Conservation (phyloP, 2,329 filamentous ascomycete species). For the Geosmithia morbida region DNA sequence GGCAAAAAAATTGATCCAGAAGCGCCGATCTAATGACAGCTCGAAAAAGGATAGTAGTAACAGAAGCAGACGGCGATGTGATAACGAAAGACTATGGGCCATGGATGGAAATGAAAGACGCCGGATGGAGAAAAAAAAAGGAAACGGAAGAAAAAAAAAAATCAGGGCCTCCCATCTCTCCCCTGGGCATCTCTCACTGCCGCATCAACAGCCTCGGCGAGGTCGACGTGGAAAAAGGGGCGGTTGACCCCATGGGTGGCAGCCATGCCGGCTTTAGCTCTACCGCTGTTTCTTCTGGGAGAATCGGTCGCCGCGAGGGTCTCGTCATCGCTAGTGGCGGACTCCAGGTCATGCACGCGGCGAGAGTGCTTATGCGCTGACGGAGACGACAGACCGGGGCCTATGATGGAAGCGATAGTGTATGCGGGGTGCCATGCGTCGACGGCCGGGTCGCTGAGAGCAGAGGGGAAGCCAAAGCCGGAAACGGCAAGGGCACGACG, state of each 20-base stretch:
- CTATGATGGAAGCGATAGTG: conserved; percentile 4
- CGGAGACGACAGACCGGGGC: background rate
- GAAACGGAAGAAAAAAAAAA: background rate
- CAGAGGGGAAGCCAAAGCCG: conserved; percentile 32
- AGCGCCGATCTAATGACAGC: background rate
- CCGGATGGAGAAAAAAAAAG: too few relatives aligned
- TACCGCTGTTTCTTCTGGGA: background rate
- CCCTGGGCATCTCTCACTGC: conserved; percentile 13
- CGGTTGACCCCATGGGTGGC: conserved; percentile 25
- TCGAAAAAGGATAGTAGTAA: too few relatives aligned
- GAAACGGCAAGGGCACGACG: conserved; percentile 38
- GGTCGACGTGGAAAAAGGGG: conserved; percentile 32
- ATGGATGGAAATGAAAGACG: too few relatives aligned
- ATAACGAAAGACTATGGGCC: too few relatives aligned
- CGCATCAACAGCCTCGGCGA: conserved; percentile 24
- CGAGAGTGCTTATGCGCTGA: background rate
- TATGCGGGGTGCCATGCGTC: conserved; percentile 5
- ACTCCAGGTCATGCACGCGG: background rate
- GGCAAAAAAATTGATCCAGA: background rate
- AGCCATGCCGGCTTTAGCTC: conserved; percentile 3
- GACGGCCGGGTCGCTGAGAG: conserved; percentile 3
- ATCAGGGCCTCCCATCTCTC: conserved; percentile 6
- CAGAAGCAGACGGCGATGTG: too few relatives aligned
- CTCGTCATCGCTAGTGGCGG: background rate
- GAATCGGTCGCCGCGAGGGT: background rate